phyloP scores from a whole-genome alignment of 768 basidiomycete genomes.

The Suillus fuscotomentosus region DNA sequence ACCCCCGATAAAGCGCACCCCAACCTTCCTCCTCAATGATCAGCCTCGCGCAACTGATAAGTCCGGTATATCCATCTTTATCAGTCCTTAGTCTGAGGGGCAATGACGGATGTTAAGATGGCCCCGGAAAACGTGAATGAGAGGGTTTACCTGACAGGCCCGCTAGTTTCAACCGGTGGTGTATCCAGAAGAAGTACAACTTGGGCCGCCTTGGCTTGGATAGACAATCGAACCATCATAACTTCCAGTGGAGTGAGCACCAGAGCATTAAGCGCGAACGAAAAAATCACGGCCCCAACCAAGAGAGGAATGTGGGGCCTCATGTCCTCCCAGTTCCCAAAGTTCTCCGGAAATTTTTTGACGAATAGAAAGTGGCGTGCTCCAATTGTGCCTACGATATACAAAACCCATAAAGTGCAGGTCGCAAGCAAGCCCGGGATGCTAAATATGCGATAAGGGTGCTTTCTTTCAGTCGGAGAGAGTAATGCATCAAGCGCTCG shows the following conservation, averaged over 20 bases:
- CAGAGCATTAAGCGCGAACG: background rate
- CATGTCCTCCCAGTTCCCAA: background rate
- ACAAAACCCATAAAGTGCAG: background rate
- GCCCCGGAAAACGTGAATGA: background rate
- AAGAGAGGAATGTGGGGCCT: slow-evolving; percentile 11
- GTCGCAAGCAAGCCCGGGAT: background rate
- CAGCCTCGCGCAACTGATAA: slow-evolving; percentile 28
- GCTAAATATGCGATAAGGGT: background rate
- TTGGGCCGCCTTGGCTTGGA: background rate
- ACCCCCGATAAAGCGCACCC: slow-evolving; percentile 33
- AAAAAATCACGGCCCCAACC: slow-evolving; percentile 9
- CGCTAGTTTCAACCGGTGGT: background rate
- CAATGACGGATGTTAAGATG: background rate
- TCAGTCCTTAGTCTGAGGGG: background rate
- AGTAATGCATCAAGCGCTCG: background rate
- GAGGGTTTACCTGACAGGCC: background rate
- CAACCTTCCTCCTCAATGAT: slow-evolving; percentile 38
- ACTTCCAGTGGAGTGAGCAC: slow-evolving; percentile 27
- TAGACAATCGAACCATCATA: slow-evolving; percentile 10
- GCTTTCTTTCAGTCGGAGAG: background rate
- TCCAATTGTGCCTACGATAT: background rate
- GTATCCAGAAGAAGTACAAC: background rate
- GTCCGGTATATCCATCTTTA: background rate
- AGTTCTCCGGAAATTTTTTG: background rate
- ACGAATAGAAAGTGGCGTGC: background rate